These are phyloP conservation scores for Bruguiera gymnorhiza DNA, from an alignment of 345 rosid species.

Conservation along the genomic window DNA sequence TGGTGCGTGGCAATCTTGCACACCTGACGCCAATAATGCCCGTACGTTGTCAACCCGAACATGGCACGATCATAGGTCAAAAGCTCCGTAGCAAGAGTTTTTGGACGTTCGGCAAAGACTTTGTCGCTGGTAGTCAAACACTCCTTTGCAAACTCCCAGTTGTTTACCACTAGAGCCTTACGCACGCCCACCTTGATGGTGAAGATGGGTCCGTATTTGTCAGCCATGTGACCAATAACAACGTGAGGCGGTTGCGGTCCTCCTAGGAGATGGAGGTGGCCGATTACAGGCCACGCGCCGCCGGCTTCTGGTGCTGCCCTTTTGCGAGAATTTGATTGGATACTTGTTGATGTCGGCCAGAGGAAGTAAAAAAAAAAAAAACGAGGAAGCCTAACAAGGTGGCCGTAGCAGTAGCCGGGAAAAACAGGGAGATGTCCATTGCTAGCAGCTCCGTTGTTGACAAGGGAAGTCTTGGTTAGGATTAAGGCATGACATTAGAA, in stretches of 20 bases:
- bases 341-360: neutral
- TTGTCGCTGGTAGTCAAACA: conserved; percentile 35
- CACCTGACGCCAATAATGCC: conserved; percentile 32
- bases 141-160: conserved; percentile 29
- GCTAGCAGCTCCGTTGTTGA: neutral
- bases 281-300: conserved; percentile 15
- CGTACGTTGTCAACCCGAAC: conserved; percentile 24
- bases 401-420: neutral
- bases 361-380: neutral
- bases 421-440: neutral
- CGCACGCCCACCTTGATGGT: conserved; percentile 28
- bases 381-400: neutral
- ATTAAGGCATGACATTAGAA: no score
- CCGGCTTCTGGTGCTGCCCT: neutral
- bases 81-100: conserved; percentile 3
- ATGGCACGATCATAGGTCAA: conserved; percentile 24
- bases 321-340: neutral
- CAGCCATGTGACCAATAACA: conserved; percentile 31
- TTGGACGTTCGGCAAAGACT: conserved; percentile 27
- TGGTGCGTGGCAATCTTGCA: conserved; percentile 26
- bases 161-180: conserved; percentile 26
- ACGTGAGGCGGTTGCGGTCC: conserved; percentile 27
- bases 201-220: conserved; percentile 34
- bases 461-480: neutral
- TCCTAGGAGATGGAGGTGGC: conserved; percentile 16